Conservation (phyloP, 148 eudicot species). For the Nepenthes mirabilis region DNA sequence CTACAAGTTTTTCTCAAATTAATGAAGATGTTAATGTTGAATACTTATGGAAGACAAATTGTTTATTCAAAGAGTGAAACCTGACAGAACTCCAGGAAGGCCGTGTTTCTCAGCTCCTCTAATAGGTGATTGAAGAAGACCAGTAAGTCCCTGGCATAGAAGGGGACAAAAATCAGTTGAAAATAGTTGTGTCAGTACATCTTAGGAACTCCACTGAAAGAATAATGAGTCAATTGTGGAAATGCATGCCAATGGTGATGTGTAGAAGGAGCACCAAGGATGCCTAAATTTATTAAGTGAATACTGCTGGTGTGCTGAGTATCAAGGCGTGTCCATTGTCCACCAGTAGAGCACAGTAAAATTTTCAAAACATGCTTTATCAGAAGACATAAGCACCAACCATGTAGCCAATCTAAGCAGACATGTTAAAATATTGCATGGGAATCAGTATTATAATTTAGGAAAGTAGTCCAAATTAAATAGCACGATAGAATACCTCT, state of each 20-base stretch:
- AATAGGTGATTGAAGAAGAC: constrained; percentile 91
- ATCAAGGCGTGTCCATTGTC: too few relatives aligned
- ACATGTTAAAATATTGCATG: too few relatives aligned
- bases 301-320: too few relatives aligned
- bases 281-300: neutral
- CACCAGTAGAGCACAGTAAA: neutral
- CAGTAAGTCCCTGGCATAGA: constrained; percentile 68
- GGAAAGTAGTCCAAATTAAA: neutral
- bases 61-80: constrained; percentile 17
- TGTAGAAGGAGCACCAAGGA: neutral
- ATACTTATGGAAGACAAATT: neutral
- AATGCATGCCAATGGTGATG: neutral
- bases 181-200: neutral
- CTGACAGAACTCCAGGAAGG: constrained; percentile 84
- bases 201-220: neutral
- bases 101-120: constrained; percentile 97
- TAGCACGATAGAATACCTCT: constrained; percentile 37
- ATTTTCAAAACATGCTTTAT: neutral
- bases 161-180: constrained; percentile 2
- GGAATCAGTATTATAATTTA: neutral
- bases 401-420: too few relatives aligned
- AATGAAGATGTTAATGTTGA: too few relatives aligned
- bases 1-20: too few relatives aligned
- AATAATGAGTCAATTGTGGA: neutral
- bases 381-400: neutral